Conservation (phyloP, 192 early-diverging fungal species). For the Helicostylum pulchrum region DNA sequence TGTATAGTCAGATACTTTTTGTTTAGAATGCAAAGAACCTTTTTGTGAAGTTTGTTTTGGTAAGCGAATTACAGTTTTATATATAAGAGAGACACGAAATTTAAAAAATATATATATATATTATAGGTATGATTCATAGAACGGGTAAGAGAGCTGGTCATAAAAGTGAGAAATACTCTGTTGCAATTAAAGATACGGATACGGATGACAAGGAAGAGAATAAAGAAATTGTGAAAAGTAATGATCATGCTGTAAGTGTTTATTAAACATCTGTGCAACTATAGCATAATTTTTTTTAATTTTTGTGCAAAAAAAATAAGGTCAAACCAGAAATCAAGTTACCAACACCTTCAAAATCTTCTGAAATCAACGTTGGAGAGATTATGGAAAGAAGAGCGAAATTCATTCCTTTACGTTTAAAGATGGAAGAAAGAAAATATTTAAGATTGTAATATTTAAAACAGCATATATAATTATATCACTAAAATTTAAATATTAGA, state of each 20-base stretch:
- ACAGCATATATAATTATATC: neutral
- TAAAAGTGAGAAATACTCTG: conserved; percentile 18
- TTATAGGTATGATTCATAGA: conserved; percentile 70
- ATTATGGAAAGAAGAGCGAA: conserved; percentile 82
- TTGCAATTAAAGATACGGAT: neutral
- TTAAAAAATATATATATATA: neutral
- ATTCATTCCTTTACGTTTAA: conserved; percentile 92
- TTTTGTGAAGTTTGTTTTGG: conserved; percentile 92
- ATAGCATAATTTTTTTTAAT: no score
- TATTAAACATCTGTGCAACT: no score
- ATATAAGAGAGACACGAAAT: neutral
- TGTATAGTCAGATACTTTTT: conserved; percentile 55
- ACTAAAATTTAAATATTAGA: conserved; percentile 21
- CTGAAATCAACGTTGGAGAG: conserved; percentile 58
- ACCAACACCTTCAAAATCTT: conserved; percentile 1
- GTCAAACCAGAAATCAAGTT: conserved; percentile 2
- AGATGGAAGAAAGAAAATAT: conserved; percentile 86
- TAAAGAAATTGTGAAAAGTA: no score
- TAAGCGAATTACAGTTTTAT: conserved; percentile 8
- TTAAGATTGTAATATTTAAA: conserved; percentile 67
- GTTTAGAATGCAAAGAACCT: conserved; percentile 80
- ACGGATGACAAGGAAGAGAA: no score
- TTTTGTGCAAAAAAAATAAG: neutral
- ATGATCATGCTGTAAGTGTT: no score
- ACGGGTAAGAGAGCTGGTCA: conserved; percentile 70